These are phyloP conservation scores for Orbilia ellipsospora DNA, from an alignment of 2,329 filamentous ascomycete genomes.

Conservation along the genomic window DNA sequence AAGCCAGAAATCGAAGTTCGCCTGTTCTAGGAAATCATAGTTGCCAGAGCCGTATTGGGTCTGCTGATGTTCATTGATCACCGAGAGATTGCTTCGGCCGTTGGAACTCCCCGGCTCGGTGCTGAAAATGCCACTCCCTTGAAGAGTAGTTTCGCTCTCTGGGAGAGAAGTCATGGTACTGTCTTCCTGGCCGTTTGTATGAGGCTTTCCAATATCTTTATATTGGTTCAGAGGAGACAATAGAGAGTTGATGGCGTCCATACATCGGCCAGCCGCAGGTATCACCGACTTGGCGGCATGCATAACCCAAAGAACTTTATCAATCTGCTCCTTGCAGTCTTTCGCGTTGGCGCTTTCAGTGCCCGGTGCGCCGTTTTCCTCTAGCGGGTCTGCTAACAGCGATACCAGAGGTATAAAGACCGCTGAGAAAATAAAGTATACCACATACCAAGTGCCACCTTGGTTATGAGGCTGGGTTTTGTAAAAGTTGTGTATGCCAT, in stretches of 20 bases:
- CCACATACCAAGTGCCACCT: conserved; percentile 52
- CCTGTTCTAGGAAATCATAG: conserved; percentile 51
- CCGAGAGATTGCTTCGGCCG: conserved; percentile 23
- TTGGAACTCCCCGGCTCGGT: conserved; percentile 25
- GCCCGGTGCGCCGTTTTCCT: conserved; percentile 38
- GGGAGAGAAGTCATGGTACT: conserved; percentile 43
- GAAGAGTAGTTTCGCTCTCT: conserved; percentile 36
- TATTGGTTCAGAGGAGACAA: conserved; percentile 45
- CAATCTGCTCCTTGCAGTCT: conserved; percentile 51
- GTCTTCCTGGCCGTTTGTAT: conserved; percentile 27
- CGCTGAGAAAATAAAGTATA: conserved; percentile 52
- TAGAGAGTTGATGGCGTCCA: conserved; percentile 47
- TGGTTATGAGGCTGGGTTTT: conserved; percentile 50
- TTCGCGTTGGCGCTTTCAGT: conserved; percentile 51
- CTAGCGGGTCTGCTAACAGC: conserved; percentile 37
- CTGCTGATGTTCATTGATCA: conserved; percentile 43
- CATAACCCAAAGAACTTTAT: conserved; percentile 53
- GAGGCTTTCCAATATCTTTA: conserved; percentile 17
- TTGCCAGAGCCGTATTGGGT: conserved; percentile 37
- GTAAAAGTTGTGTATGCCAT: conserved; percentile 52
- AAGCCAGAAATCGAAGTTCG: conserved; percentile 53
- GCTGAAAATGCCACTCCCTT: conserved; percentile 39
- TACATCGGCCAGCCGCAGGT: conserved; percentile 45
- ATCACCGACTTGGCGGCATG: conserved; percentile 48
- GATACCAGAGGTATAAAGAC: conserved; percentile 52